These are phyloP conservation scores for Pseudoscleropodium purum DNA, from an alignment of 225 moss, liverwort and hornwort species.

Conservation along the genomic window DNA sequence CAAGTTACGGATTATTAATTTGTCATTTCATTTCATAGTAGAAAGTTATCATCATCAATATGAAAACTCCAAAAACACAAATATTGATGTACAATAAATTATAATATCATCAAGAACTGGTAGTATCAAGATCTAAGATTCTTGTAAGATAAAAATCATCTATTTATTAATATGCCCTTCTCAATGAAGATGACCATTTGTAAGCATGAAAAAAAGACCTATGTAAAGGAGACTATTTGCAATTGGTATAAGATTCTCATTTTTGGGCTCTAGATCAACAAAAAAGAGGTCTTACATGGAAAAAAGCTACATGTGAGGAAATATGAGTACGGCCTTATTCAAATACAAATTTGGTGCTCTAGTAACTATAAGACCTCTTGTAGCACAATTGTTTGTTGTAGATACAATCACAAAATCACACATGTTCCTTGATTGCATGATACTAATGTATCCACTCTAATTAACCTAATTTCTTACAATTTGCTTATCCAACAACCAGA, in stretches of 20 bases:
- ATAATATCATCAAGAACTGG: not conserved
- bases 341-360: too few relatives aligned
- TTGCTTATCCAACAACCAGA: rapidly evolving
- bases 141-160: too few relatives aligned
- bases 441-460: not conserved
- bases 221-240: rapidly evolving
- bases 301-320: not conserved
- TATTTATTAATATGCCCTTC: too few relatives aligned
- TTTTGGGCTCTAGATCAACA: rapidly evolving
- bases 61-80: not conserved
- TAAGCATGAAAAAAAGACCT: rapidly evolving
- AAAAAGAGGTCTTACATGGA: rapidly evolving
- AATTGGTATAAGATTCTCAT: not conserved
- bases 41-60: not conserved
- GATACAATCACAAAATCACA: rapidly evolving
- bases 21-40: not conserved
- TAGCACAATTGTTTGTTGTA: not conserved
- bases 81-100: not conserved
- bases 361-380: not conserved
- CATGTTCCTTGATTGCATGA: too few relatives aligned
- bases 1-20: not conserved
- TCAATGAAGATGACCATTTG: rapidly evolving
- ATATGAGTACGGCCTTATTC: not conserved
- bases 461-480: rapidly evolving
- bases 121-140: not conserved